Percentiles rank a stretch among this genome's conserved stretches.
These are phyloP conservation scores for Petrea volubilis DNA, from an alignment of 257 asterid species.

Conservation along the genomic window DNA sequence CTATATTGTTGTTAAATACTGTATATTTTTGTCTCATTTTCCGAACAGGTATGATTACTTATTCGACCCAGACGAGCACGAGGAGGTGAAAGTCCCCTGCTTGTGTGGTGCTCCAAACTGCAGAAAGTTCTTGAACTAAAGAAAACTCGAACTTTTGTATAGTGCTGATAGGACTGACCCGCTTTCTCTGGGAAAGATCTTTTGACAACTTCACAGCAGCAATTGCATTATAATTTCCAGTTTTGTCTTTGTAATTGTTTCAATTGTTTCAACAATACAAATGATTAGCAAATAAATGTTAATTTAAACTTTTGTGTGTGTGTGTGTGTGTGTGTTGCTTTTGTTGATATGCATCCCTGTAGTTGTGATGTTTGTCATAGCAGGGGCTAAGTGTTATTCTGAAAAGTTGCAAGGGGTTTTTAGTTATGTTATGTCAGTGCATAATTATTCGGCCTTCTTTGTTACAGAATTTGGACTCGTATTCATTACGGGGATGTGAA, in stretches of 20 bases:
- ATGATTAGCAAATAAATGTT: too few species aligned
- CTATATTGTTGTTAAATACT: neutral
- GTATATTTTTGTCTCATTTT: neutral
- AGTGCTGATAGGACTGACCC: conserved; percentile 26
- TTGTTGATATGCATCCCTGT: too few species aligned
- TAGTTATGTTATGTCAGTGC: too few species aligned
- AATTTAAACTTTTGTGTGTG: too few species aligned
- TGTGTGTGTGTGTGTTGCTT: too few species aligned
- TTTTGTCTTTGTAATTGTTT: conserved; percentile 2
- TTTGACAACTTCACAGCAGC: neutral
- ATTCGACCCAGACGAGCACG: conserved; percentile 87
- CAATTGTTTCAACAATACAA: too few species aligned
- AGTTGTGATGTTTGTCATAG: too few species aligned
- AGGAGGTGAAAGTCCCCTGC: conserved; percentile 92
- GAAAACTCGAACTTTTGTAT: conserved; percentile 16
- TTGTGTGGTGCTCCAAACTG: conserved; percentile 77
- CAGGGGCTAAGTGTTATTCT: too few species aligned
- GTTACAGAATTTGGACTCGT: too few species aligned
- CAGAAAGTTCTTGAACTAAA: conserved; percentile 75
- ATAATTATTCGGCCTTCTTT: too few species aligned
- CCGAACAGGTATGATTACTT: conserved; percentile 75
- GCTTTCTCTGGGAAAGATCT: neutral
- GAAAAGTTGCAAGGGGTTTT: too few species aligned
- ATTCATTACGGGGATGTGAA: too few species aligned
- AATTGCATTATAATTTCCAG: neutral